phyloP scores from a whole-genome alignment of 129 eudicot genomes.

The sunflower (Helianthus annuus) region DNA sequence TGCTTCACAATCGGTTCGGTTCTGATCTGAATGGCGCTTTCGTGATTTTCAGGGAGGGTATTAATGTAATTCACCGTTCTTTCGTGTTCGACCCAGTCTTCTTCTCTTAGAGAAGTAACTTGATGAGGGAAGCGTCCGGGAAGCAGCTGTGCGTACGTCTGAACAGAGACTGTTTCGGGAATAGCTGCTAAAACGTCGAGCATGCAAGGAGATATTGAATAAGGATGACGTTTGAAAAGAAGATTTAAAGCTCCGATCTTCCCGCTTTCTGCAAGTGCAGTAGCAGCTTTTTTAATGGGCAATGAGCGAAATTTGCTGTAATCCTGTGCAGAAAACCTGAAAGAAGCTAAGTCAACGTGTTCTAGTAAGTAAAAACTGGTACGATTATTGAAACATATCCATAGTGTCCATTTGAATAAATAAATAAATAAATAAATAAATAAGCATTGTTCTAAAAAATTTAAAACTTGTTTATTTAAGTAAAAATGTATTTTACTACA shows the following conservation, averaged over 20 bases:
- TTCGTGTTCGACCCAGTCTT: conserved; percentile 95
- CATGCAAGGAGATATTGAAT: conserved; percentile 68
- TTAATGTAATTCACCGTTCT: conserved; percentile 50
- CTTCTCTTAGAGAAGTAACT: conserved; percentile 62
- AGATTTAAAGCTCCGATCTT: conserved; percentile 95
- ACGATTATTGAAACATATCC: conserved; percentile 18
- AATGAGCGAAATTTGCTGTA: conserved; percentile 67
- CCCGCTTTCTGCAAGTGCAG: conserved; percentile 83
- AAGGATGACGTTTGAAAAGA: conserved; percentile 90
- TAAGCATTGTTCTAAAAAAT: no score
- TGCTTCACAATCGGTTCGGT: conserved; percentile 75
- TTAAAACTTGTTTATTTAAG: no score
- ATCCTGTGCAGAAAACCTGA: conserved; percentile 87
- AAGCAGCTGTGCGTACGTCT: conserved; percentile 85
- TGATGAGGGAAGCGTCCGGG: conserved; percentile 75
- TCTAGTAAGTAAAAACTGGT: conserved; percentile 35
- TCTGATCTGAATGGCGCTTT: conserved; percentile 43
- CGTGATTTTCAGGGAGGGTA: conserved; percentile 46
- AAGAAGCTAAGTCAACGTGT: conserved; percentile 56
- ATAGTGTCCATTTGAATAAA: neutral
- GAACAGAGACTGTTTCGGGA: conserved; percentile 92
- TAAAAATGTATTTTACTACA: no score
- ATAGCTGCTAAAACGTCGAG: conserved; percentile 88
- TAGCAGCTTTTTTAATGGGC: conserved; percentile 82
- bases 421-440: neutral